Evolutionary conservation across 805 yeast species (phyloP).

Genomic region (Monosporozyma servazzii): DNA sequence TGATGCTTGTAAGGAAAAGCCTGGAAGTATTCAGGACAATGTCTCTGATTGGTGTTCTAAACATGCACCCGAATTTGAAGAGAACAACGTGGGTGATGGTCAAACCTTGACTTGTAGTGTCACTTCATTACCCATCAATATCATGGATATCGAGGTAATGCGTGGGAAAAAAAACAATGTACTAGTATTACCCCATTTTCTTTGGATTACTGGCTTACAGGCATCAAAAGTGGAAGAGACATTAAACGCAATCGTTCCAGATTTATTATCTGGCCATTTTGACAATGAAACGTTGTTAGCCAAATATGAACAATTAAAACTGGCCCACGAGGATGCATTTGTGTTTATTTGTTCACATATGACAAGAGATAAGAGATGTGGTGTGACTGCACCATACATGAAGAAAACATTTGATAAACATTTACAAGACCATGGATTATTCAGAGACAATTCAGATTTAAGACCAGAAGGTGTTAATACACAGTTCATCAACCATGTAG

Average conservation of each 20-base stretch:
- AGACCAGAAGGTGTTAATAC: constrained; percentile 70
- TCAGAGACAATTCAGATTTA: constrained; percentile 68
- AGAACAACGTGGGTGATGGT: constrained; percentile 24
- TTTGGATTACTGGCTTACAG: constrained; percentile 51
- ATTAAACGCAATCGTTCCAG: constrained; percentile 37
- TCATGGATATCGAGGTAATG: constrained; percentile 36
- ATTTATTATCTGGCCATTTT: constrained; percentile 25
- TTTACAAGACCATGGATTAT: constrained; percentile 59
- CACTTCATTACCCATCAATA: constrained; percentile 44
- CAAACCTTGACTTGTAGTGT: constrained; percentile 30
- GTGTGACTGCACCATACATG: constrained; percentile 87
- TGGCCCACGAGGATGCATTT: constrained; percentile 36
- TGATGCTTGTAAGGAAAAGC: constrained; percentile 45
- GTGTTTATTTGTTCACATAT: constrained; percentile 80
- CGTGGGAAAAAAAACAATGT: constrained; percentile 46
- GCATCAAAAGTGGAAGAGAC: constrained; percentile 36
- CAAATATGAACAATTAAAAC: constrained; percentile 27
- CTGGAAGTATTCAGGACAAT: constrained; percentile 38
- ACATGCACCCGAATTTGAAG: constrained; percentile 13
- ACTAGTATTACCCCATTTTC: constrained; percentile 62
- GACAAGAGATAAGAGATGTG: constrained; percentile 89
- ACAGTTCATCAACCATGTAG: constrained; percentile 73
- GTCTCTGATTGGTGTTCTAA: constrained; percentile 34
- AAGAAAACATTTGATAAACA: constrained; percentile 67
- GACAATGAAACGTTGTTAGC: constrained; percentile 25